Evolutionary conservation across 495 filamentous ascomycete species (phyloP).

Genomic region (Paragyromitra xinjiangensis): DNA sequence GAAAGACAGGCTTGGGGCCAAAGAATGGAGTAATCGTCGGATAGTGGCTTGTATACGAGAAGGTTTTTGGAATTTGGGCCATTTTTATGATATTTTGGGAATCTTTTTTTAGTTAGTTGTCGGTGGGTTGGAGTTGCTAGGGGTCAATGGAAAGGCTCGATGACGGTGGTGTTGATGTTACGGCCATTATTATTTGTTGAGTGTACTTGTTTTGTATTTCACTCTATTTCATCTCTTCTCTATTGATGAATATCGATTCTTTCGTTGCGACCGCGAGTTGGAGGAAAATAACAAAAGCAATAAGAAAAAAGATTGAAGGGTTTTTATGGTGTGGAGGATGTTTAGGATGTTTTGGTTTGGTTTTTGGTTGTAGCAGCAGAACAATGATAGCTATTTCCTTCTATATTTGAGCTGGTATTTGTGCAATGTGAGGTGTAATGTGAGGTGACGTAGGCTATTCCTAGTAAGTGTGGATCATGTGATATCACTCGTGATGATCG

Average conservation of each 20-base stretch:
- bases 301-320: not conserved
- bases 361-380: conserved; percentile 7
- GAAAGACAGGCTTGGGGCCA: conserved; percentile 64
- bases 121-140: conserved; percentile 17
- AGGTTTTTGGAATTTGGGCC: conserved; percentile 10
- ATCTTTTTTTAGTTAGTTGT: not conserved
- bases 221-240: not conserved
- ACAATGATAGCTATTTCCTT: not conserved
- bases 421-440: too few species aligned
- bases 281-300: conserved; percentile 18
- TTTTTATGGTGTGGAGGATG: not conserved
- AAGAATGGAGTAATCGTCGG: conserved; percentile 18
- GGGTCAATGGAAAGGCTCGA: not conserved
- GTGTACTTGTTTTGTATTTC: conserved; percentile 7
- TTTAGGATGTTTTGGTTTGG: conserved; percentile 9
- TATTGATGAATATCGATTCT: not conserved
- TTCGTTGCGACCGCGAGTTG: not conserved
- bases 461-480: not conserved
- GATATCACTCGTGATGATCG: not conserved
- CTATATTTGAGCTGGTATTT: not conserved
- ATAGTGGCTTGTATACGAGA: not conserved
- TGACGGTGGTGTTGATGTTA: not conserved
- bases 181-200: conserved; percentile 12
- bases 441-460: not conserved
- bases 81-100: conserved; percentile 6